Base-by-base conservation (phyloP, 2,329 filamentous ascomycete species). In the Monosporascus sp. region DNA sequence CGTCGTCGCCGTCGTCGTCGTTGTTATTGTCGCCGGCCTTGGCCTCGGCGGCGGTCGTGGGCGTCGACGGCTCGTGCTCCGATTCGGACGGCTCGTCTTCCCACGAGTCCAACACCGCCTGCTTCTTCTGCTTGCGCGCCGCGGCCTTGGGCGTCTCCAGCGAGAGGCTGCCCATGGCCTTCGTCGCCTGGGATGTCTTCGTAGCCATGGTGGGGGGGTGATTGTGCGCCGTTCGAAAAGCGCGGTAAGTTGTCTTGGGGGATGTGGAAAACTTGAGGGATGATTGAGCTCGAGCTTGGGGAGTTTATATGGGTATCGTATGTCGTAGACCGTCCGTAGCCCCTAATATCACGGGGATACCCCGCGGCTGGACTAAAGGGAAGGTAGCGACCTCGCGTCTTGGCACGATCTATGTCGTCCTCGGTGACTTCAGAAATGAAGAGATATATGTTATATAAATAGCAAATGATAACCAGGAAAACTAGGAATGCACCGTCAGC, bases 81-180 rank as follows among this genome's bases (percentile, higher is more conserved):
- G 76, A 72, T 17, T 70, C 70, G 7, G 75, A 72, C 19, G 73
- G 77, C 52, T 88, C 88, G 63, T 94, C 87, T 71, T 91, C 88
- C 88, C 88, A 92, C 44, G 86, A 89, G 58, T 91, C 88, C 51
- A 79, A 81, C 20, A 87, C 74, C n/a, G 55, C 59, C 41, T 69
- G 62, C 58, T 74, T 75, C 54, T 73, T 72, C n/a, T 60, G 41
- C 52, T 65, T 67, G 27, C 49, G 24, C 9, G 49, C 7, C 49
- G 66, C 67, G 47, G 57, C n/a, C 19, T 49, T 52, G 17, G 60
- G 43, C 41, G 62, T 64, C 38, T 65, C 55, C 40, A 70, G 64
- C 4, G 67, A 63, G 14, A 72, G 62, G 45, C 67, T 66, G 22
- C 66, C 60, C 52, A 70, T 62, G 9, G 61, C 62, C 46, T 60